Percentiles rank a stretch among this genome's conserved stretches.
These are phyloP conservation scores for Mixia osmundae DNA, from an alignment of 1,284 basidiomycete genomes.

Conservation along the genomic window DNA sequence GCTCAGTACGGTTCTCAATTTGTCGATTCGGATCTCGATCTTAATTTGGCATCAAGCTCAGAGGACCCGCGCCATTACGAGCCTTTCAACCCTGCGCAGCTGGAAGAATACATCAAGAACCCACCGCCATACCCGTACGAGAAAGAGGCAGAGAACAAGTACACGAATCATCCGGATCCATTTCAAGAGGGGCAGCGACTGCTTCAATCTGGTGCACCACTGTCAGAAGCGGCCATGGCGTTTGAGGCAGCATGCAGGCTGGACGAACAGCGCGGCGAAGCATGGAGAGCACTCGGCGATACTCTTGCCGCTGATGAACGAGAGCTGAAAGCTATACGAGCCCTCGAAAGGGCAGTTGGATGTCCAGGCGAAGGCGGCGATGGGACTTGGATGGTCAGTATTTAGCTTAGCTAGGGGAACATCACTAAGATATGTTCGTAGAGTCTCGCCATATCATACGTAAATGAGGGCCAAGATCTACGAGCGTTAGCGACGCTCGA, in stretches of 20 bases:
- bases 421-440: slow-evolving; percentile 18
- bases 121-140: slow-evolving; percentile 13
- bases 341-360: slow-evolving; percentile 38
- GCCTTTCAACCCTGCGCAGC: slow-evolving; percentile 5
- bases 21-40: slow-evolving; percentile 7
- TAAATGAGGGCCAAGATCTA: slow-evolving; percentile 80
- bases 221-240: slow-evolving; percentile 20
- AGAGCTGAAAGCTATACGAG: slow-evolving; percentile 30
- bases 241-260: slow-evolving; percentile 33
- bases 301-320: slow-evolving; percentile 87
- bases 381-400: slow-evolving; percentile 2
- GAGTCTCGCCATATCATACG: slow-evolving; percentile 90
- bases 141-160: slow-evolving; percentile 32
- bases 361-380: background rate
- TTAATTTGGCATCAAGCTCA: slow-evolving; percentile 9
- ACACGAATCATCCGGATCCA: slow-evolving; percentile 31
- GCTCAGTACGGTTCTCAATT: slow-evolving; percentile 16
- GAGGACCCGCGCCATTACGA: slow-evolving; percentile 2
- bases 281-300: slow-evolving; percentile 84
- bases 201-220: slow-evolving; percentile 27
- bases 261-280: slow-evolving; percentile 34
- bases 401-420: background rate
- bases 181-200: slow-evolving; percentile 33
- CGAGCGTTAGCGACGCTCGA: slow-evolving; percentile 71
- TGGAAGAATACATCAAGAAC: slow-evolving; percentile 15